A percentile compares a stretch with the other conserved stretches of the same genome.
These are phyloP conservation scores for Aspergillaceae sp. DNA, from an alignment of 2,329 filamentous ascomycete genomes.

Conservation along the genomic window DNA sequence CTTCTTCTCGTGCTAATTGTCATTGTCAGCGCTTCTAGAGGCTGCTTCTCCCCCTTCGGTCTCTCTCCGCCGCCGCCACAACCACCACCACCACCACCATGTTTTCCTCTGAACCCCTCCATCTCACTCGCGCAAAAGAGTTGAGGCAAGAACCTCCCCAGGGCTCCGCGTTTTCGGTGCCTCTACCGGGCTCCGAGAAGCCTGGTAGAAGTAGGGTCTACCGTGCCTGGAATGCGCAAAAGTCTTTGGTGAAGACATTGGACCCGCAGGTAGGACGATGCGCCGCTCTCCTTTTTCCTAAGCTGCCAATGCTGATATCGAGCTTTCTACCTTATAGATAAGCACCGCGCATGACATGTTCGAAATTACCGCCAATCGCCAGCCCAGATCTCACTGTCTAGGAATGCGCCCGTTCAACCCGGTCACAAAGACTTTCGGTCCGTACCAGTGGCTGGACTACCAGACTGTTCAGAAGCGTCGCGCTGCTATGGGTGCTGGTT, in stretches of 20 bases:
- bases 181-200: conserved; percentile 64
- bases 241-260: conserved; percentile 62
- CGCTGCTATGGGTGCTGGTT: conserved; percentile 74
- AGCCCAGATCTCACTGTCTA: conserved; percentile 63
- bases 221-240: conserved; percentile 68
- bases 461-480: conserved; percentile 67
- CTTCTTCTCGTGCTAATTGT: no score
- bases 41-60: neutral
- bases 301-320: neutral
- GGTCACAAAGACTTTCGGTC: conserved; percentile 61
- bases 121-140: conserved; percentile 38
- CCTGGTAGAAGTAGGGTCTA: conserved; percentile 70
- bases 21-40: no score
- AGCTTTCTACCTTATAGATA: conserved; percentile 26
- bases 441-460: conserved; percentile 79
- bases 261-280: conserved; percentile 52
- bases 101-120: conserved; percentile 29
- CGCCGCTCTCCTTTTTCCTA: neutral
- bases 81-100: conserved; percentile 12
- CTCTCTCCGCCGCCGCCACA: conserved; percentile 4
- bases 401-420: conserved; percentile 75
- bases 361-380: conserved; percentile 55
- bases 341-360: conserved; percentile 74
- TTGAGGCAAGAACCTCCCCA: conserved; percentile 57
- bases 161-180: conserved; percentile 68